phyloP scores from a whole-genome alignment of 2,329 filamentous ascomycete species.

The Phaeosphaeriaceae sp. region DNA sequence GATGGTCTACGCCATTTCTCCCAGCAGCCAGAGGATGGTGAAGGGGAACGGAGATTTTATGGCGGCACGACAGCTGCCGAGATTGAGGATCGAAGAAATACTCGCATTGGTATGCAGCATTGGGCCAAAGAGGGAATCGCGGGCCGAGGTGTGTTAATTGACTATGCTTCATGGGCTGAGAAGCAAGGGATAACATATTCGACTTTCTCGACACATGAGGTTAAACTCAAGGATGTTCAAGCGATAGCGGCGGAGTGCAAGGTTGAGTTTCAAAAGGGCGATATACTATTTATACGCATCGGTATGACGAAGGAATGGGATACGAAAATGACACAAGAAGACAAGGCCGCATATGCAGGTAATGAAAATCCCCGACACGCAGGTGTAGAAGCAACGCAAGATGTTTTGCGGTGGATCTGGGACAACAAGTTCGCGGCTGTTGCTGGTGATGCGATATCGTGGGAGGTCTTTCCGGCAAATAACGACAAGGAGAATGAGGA shows the following conservation, averaged over 20 bases:
- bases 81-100: slow-evolving; percentile 21
- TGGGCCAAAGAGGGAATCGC: slow-evolving; percentile 28
- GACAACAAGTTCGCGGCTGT: slow-evolving; percentile 38
- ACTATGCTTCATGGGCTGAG: slow-evolving; percentile 23
- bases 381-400: slow-evolving; percentile 25
- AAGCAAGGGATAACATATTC: slow-evolving; percentile 19
- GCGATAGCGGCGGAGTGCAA: slow-evolving; percentile 15
- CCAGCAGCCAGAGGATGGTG: slow-evolving; percentile 12
- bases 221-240: slow-evolving; percentile 17
- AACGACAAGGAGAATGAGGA: slow-evolving; percentile 17
- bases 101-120: slow-evolving; percentile 18
- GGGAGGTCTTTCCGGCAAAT: slow-evolving; percentile 41
- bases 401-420: slow-evolving; percentile 42
- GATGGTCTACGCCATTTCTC: slow-evolving; percentile 29
- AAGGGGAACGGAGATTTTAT: slow-evolving; percentile 23
- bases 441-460: slow-evolving; percentile 45
- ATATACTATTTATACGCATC: slow-evolving; percentile 28
- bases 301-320: slow-evolving; percentile 25
- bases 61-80: slow-evolving; percentile 25
- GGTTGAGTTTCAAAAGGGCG: slow-evolving; percentile 22
- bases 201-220: slow-evolving; percentile 11
- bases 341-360: slow-evolving; percentile 29
- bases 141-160: slow-evolving; percentile 26
- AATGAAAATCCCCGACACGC: slow-evolving; percentile 39
- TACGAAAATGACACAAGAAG: slow-evolving; percentile 9